Base-by-base conservation (phyloP, 441 rosid species). In the Breynia disticha region DNA sequence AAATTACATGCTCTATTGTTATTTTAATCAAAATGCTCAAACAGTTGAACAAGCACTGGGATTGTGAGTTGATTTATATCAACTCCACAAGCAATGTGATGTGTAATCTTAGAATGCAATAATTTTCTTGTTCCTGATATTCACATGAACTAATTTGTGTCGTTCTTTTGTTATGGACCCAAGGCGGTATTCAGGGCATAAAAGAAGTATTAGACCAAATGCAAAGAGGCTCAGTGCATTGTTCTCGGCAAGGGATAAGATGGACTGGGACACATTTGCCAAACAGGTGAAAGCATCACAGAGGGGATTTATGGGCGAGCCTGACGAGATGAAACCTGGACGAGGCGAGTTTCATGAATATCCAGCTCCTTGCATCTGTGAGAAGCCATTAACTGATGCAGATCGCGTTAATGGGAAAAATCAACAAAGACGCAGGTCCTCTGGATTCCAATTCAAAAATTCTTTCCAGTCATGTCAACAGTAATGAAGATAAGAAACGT, bases 301-400 rank as follows among this genome's bases (percentile, higher is more conserved):
- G 68, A 89, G 89, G 61, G 99, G 96, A 64, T 93, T 83, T 71
- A 80, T 89, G 94, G 99, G 99, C 28, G 97, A 93, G 73, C 99
- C 97, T 0, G 85, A 87, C 63, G 94, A 89, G 71, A 65, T 83
- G 76, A 89, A 74, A 70, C 86, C 83, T 39, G 95, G 97, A 56
- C 75, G 88, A 4, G 88, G 95, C 19, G 96, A 93, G 68, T 86
- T 88, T 68, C 90, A 84, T 11, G 99, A 93, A 76, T 84, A 68
- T 59, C 99, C 97, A 7, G 73, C 79, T 50, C 52, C 95, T 59
- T 94, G 99, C 63, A 71, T 94, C 32, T 94, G 99, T 39, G 76
- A 89, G 69, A 85, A 70, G 55, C 82, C 84, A 21, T 66, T 61
- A 45, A 39, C 61, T 16, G 74, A 72, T 17, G 72, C 65, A 22